These are phyloP conservation scores for Glonium stellatum DNA, from an alignment of 495 filamentous ascomycete species.

Conservation along the genomic window DNA sequence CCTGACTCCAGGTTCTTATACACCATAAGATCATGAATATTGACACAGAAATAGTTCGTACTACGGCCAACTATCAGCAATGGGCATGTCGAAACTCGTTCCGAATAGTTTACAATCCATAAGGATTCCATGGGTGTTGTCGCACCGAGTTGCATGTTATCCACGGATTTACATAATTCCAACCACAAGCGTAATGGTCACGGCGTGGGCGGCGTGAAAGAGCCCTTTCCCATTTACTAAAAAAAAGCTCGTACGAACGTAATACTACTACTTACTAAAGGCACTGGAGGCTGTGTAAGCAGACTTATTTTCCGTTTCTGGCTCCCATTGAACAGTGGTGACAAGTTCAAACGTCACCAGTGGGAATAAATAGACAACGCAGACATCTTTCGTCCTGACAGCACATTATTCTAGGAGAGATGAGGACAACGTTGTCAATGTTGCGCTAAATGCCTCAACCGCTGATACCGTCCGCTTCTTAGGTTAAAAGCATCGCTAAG, in stretches of 20 bases:
- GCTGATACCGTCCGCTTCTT: conserved; percentile 37
- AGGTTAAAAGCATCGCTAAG: neutral
- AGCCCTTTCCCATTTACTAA: conserved; percentile 24
- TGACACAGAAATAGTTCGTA: too few species aligned
- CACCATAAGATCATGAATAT: too few species aligned
- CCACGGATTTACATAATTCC: conserved; percentile 41
- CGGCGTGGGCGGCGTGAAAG: conserved; percentile 38
- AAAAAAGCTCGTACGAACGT: neutral
- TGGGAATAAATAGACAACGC: conserved; percentile 47
- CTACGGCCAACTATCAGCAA: conserved; percentile 46
- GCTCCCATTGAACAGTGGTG: conserved; percentile 47
- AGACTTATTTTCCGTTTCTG: conserved; percentile 44
- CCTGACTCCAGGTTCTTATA: too few species aligned
- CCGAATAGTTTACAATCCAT: conserved; percentile 47
- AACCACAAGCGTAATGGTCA: conserved; percentile 32
- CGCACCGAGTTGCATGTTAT: conserved; percentile 36
- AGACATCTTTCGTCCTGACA: conserved; percentile 42
- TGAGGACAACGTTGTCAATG: conserved; percentile 44
- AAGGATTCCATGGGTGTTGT: conserved; percentile 44
- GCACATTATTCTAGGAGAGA: conserved; percentile 46
- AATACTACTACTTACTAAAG: conserved; percentile 28
- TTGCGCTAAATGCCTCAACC: conserved; percentile 47
- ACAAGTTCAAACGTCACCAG: conserved; percentile 44
- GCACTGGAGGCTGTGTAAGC: conserved; percentile 47
- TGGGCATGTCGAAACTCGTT: conserved; percentile 40